Percentiles rank a stretch among this genome's conserved stretches.
These are phyloP conservation scores for Cryptococcus floricola DNA, from an alignment of 1,284 basidiomycete species.

Conservation along the genomic window DNA sequence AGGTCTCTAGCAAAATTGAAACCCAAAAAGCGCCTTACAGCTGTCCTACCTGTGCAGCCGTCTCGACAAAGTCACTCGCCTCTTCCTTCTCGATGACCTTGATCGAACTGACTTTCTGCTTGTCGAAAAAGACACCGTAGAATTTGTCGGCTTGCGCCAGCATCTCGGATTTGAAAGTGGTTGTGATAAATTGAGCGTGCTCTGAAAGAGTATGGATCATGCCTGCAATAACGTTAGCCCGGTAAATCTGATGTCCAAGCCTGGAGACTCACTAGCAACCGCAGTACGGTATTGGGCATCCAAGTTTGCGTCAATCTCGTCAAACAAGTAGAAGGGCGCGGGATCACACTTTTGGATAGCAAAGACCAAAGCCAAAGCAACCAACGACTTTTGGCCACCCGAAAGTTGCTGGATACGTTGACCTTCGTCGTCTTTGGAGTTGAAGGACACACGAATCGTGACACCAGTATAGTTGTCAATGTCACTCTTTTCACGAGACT, in stretches of 20 bases:
- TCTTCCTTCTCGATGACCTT: constrained; percentile 42
- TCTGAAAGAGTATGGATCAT: constrained; percentile 90
- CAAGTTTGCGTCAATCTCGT: constrained; percentile 98
- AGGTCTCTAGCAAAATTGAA: too few relatives aligned
- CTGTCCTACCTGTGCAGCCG: constrained; percentile 27
- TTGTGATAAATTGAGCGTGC: constrained; percentile 95
- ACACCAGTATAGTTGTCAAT: constrained; percentile 97
- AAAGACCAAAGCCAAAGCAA: constrained; percentile 91
- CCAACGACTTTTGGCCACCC: constrained; percentile 95
- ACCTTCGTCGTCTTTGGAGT: constrained; percentile 94
- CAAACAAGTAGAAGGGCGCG: constrained; percentile 99
- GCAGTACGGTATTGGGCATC: constrained; percentile 97
- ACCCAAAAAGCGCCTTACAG: constrained; percentile 2
- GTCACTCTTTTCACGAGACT: constrained; percentile 56
- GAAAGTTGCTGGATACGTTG: constrained; percentile 94
- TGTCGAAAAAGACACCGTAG: constrained; percentile 98
- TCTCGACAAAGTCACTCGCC: constrained; percentile 46
- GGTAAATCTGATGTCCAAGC: background rate
- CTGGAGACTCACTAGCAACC: constrained; percentile 68
- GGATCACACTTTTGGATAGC: constrained; percentile 99
- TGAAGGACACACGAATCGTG: constrained; percentile 95
- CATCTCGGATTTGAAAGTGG: constrained; percentile 98
- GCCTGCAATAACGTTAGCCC: constrained; percentile 51
- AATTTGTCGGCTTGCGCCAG: constrained; percentile 90
- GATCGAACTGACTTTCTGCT: constrained; percentile 74